phyloP scores from a whole-genome alignment of 768 basidiomycete genomes.

The Phanerochaete carnosa region DNA sequence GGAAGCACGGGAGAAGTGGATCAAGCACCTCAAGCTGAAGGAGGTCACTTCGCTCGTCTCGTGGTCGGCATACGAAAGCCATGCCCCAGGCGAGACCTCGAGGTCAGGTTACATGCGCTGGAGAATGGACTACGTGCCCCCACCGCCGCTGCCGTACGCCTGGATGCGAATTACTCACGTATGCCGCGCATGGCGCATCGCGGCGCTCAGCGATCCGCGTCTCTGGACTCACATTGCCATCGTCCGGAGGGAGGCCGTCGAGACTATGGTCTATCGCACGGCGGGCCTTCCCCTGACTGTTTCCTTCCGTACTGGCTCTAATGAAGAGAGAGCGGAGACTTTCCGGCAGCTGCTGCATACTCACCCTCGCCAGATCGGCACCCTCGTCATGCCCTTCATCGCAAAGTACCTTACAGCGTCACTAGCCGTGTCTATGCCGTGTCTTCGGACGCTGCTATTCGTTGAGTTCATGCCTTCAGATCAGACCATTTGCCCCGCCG shows the following conservation, averaged over 20 bases:
- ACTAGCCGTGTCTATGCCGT: neutral
- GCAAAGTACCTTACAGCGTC: neutral
- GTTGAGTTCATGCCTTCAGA: neutral
- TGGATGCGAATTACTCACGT: constrained; percentile 13
- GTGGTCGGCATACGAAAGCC: neutral
- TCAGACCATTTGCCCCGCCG: neutral
- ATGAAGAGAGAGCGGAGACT: neutral
- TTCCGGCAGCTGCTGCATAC: neutral
- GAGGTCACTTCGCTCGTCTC: neutral
- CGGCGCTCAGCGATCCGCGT: constrained; percentile 3
- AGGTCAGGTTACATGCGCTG: neutral
- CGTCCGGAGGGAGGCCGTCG: neutral
- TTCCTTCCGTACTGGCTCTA: neutral
- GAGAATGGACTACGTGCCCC: neutral
- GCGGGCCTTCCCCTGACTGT: neutral
- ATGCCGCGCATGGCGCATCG: constrained; percentile 10
- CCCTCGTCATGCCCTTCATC: neutral
- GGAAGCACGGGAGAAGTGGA: neutral
- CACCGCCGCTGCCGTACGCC: neutral
- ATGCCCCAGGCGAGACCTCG: neutral
- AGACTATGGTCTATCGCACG: neutral
- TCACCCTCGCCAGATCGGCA: neutral
- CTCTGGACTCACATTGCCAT: constrained; percentile 14
- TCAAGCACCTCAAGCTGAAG: neutral
- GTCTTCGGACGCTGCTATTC: neutral